Evolutionary conservation across 2,329 filamentous ascomycete species (phyloP), one percentile per base, ranked within the genome.

Genomic region (Xylariaceae sp.): DNA sequence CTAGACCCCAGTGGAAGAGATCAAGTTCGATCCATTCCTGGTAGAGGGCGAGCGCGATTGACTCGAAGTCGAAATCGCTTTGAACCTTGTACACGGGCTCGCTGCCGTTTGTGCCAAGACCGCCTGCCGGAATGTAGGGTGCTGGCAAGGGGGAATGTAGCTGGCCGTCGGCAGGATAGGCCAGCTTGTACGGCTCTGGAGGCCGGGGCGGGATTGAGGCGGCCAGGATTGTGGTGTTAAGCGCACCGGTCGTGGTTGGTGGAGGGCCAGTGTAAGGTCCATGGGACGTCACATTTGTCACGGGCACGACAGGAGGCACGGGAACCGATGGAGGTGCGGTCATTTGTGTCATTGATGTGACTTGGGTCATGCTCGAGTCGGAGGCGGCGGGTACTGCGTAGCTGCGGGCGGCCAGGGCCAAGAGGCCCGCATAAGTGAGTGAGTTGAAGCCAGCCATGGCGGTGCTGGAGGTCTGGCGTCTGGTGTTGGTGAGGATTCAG

Each of bases 21-120:
- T 94, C 90, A 1, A 94, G 79, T 74, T 94, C 89, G 56, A 93
- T 91, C 82, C 85, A 94, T 73, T 94, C 90, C 67, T 92, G 88
- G 70, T 93, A 92, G 0, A 93, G 77, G 10, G 82, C 88, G 10
- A 94, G 78, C 0, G 85, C 82, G 35, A 94, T 80, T 0, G 88
- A 92, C 71, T 93, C 81, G 71, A 88, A 94, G 73, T 94, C 90
- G 69, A 92, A 94, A 69, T 95, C 90, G 64, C 87, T 90, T 67
- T 90, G 81, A 0, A 89, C 86, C 62, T 88, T 85, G 73, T 93
- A 93, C 1, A 91, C 83, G 1, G 89, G 89, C 49, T 81, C 80
- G 0, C 84, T 83, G n/a, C 89, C 89, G 61, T 93, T 92, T 49
- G 89, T 92, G 2, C 89, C 89, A 1, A 88, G 73, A 10, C 90